phyloP scores from a whole-genome alignment of 768 basidiomycete species.

The Lepiota venenata region DNA sequence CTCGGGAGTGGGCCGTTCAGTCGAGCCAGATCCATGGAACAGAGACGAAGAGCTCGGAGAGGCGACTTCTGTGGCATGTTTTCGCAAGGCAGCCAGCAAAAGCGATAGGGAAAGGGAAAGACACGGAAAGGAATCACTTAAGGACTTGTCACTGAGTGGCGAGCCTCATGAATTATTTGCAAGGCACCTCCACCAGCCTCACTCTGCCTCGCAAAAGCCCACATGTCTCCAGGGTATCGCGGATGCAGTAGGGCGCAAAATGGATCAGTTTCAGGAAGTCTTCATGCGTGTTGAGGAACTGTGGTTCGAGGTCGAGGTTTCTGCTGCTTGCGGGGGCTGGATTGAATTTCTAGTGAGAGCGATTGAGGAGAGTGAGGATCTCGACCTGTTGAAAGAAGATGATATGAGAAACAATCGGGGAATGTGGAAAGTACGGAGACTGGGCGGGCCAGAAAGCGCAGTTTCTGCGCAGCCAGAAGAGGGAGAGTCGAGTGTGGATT shows the following conservation, averaged over 20 bases:
- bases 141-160: constrained; percentile 19
- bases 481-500: constrained; percentile 32
- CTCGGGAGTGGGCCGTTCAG: constrained; percentile 54
- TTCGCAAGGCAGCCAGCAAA: constrained; percentile 36
- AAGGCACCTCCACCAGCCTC: constrained; percentile 46
- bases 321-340: constrained; percentile 55
- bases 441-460: constrained; percentile 31
- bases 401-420: constrained; percentile 27
- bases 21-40: constrained; percentile 68
- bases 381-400: constrained; percentile 35
- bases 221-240: constrained; percentile 44
- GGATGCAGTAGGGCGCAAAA: constrained; percentile 42
- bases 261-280: constrained; percentile 50
- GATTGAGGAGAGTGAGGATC: constrained; percentile 36
- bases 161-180: constrained; percentile 45
- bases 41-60: constrained; percentile 61
- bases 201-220: constrained; percentile 44
- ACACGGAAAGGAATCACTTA: constrained; percentile 31
- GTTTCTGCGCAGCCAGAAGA: constrained; percentile 26
- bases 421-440: constrained; percentile 44
- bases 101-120: constrained; percentile 31
- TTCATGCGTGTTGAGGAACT: constrained; percentile 47
- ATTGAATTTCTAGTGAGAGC: constrained; percentile 51
- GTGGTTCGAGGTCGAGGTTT: constrained; percentile 47
- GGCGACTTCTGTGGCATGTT: constrained; percentile 66